A percentile compares a stretch with the other conserved stretches of the same genome.
These are phyloP conservation scores for Alternaria brassicicola DNA, from an alignment of 2,329 filamentous ascomycete species.

Conservation along the genomic window DNA sequence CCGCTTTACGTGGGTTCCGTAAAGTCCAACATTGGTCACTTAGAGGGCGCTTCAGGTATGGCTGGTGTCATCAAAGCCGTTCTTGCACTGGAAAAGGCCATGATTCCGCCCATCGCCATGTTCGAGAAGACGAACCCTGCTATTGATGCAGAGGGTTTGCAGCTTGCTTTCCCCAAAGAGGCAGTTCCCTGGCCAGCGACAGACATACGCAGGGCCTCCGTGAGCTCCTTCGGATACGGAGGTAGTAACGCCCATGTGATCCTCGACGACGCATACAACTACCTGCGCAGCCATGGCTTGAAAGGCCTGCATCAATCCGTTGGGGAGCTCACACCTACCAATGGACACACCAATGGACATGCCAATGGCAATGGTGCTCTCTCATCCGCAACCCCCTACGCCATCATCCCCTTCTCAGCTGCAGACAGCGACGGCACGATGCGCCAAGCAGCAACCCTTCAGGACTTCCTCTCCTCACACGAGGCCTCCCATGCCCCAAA, in stretches of 20 bases:
- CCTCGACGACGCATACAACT: conserved; percentile 19
- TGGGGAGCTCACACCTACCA: neutral
- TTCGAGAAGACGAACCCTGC: conserved; percentile 24
- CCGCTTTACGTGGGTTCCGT: conserved; percentile 19
- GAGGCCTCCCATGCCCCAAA: neutral
- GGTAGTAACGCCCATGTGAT: conserved; percentile 22
- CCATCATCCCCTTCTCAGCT: conserved; percentile 31
- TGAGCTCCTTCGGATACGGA: conserved; percentile 23
- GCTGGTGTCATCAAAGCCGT: conserved; percentile 31
- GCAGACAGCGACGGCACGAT: conserved; percentile 11
- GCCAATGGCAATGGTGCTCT: neutral
- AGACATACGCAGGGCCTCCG: conserved; percentile 8
- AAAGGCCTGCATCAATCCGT: neutral
- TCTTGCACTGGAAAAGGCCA: conserved; percentile 41
- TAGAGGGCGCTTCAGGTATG: conserved; percentile 25
- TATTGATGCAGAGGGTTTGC: conserved; percentile 11
- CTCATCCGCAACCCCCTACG: neutral
- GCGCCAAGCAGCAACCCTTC: conserved; percentile 6
- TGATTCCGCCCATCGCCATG: conserved; percentile 33
- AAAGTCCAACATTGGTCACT: conserved; percentile 32
- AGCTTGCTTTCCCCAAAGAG: neutral
- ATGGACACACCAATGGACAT: neutral
- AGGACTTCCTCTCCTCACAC: neutral
- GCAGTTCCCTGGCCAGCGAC: neutral
- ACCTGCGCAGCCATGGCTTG: neutral